Conservation (phyloP, 2,329 filamentous ascomycete species). For the Teratosphaeria nubilosa region DNA sequence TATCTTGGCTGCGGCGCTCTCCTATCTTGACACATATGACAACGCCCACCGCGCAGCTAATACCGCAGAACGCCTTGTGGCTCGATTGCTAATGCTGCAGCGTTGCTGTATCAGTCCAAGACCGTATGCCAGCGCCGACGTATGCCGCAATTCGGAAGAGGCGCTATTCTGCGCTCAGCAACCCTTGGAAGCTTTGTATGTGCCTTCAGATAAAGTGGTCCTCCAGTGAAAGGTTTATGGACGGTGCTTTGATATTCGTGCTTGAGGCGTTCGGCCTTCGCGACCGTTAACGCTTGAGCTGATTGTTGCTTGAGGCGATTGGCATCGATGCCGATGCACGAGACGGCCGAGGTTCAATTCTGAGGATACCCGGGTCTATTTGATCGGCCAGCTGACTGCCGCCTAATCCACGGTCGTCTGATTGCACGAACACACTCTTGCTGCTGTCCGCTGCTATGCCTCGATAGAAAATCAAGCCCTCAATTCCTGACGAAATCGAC, state of each 20-base stretch:
- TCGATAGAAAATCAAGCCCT: not conserved
- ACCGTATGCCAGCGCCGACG: too few relatives aligned
- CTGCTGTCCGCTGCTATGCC: not conserved
- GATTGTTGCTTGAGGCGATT: not conserved
- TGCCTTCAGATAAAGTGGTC: too few relatives aligned
- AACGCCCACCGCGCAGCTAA: not conserved
- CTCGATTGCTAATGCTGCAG: too few relatives aligned
- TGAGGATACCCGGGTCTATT: not conserved
- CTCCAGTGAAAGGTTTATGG: too few relatives aligned
- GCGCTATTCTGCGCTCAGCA: too few relatives aligned
- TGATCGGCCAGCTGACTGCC: not conserved
- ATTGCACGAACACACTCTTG: not conserved
- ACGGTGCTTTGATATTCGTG: too few relatives aligned
- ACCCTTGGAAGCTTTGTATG: too few relatives aligned
- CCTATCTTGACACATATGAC: not conserved
- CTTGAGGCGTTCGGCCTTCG: too few relatives aligned
- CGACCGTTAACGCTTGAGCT: not conserved
- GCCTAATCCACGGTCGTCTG: too few relatives aligned
- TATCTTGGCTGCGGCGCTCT: not conserved
- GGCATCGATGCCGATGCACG: not conserved
- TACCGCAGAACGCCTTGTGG: too few relatives aligned
- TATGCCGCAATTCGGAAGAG: too few relatives aligned
- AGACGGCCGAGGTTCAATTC: not conserved
- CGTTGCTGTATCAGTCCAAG: too few relatives aligned
- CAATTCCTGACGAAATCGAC: conserved; percentile 11